Evolutionary conservation across 345 rosid species (phyloP).

Genomic region (Cardamine resedifolia): DNA sequence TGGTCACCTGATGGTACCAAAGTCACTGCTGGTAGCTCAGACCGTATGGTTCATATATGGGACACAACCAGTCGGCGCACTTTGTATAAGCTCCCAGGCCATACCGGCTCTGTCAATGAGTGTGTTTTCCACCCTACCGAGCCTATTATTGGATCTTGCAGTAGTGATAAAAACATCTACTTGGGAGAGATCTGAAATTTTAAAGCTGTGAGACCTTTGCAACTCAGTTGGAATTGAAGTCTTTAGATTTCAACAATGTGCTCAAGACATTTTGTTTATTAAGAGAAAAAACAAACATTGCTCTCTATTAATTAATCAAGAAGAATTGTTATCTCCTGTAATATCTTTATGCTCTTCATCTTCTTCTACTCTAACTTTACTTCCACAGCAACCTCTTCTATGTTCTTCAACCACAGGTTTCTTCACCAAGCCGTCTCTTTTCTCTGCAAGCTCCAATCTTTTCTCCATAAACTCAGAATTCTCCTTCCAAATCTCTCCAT

Average conservation of each 20-base stretch:
- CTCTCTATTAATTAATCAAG: conserved; percentile 24
- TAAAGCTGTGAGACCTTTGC: conserved; percentile 10
- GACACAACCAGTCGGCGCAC: conserved; percentile 87
- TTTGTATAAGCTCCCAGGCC: conserved; percentile 95
- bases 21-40: conserved; percentile 93
- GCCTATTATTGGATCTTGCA: conserved; percentile 91
- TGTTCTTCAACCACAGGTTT: conserved; percentile 36
- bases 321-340: conserved; percentile 22
- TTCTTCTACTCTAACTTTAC: conserved; percentile 52
- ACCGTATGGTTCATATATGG: conserved; percentile 97
- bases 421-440: conserved; percentile 31
- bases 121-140: conserved; percentile 80
- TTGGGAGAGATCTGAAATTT: conserved; percentile 80
- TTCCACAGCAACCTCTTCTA: conserved; percentile 55
- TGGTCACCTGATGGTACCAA: conserved; percentile 98
- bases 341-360: conserved; percentile 19
- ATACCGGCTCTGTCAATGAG: conserved; percentile 89
- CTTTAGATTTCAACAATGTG: conserved; percentile 30
- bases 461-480: conserved; percentile 75
- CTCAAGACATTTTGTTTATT: conserved; percentile 23
- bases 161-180: conserved; percentile 92
- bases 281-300: conserved; percentile 11
- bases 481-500: conserved; percentile 97
- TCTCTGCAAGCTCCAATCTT: conserved; percentile 52
- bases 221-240: conserved; percentile 8